Evolutionary conservation across 2,329 filamentous ascomycete genomes (phyloP).

Genomic region (Zasmidium angulare): DNA sequence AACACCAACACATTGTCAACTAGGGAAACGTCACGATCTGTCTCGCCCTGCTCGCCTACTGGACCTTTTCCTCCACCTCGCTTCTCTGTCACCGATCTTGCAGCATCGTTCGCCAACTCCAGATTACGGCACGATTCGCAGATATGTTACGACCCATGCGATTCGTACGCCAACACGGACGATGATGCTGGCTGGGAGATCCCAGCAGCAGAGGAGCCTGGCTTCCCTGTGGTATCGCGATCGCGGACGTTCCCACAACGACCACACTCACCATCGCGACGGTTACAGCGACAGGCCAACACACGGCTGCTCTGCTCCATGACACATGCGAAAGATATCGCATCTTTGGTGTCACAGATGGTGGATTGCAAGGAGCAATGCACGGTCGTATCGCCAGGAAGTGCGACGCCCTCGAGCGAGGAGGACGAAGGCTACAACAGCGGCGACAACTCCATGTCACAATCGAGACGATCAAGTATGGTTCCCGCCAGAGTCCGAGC

Average conservation of each 20-base stretch:
- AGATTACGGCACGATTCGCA: constrained; percentile 29
- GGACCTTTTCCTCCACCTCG: constrained; percentile 23
- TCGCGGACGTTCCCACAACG: constrained; percentile 18
- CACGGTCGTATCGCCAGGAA: constrained; percentile 19
- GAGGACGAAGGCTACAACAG: constrained; percentile 33
- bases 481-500: constrained; percentile 11
- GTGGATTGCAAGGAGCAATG: constrained; percentile 44
- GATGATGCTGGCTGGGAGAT: constrained; percentile 34
- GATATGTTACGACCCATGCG: constrained; percentile 36
- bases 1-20: constrained; percentile 22
- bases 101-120: constrained; percentile 28
- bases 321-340: constrained; percentile 42
- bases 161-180: constrained; percentile 33
- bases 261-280: constrained; percentile 37
- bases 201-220: constrained; percentile 15
- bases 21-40: constrained; percentile 29
- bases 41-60: constrained; percentile 33
- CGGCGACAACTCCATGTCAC: constrained; percentile 7
- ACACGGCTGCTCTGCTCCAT: constrained; percentile 42
- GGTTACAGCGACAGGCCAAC: constrained; percentile 43
- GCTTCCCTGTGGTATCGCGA: constrained; percentile 8
- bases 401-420: background rate
- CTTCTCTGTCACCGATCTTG: constrained; percentile 35
- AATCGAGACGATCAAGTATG: constrained; percentile 23
- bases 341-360: constrained; percentile 44